Evolutionary conservation across 1,284 basidiomycete species (phyloP), one percentile per base, ranked within the genome.

Genomic region (Coniferiporia sulphurascens): DNA sequence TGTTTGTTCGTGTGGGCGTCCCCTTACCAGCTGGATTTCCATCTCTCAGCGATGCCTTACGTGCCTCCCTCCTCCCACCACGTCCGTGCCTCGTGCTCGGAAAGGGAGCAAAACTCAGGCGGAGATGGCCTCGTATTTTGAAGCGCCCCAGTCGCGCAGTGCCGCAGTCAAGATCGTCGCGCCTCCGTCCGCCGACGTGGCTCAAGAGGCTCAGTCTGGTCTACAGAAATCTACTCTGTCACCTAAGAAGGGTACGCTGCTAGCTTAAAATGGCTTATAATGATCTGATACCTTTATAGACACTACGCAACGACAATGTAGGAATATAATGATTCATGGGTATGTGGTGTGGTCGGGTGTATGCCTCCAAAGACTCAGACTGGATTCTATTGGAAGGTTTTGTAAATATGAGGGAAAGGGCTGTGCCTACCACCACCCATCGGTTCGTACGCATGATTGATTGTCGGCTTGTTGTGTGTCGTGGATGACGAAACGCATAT

Each of bases 241-340:
- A 32, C 66, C 67, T 13, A 82, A 72, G 73, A 75, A 74, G 68
- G 80, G 81, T 80, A 63, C 56, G 38, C 15, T 41, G 38, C 1
- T 15, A 41, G 15, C 15, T 41, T 41, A 41, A 41, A 8, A 4
- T 41, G 2, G 38, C 7, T 41, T 10, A 41, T 41, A 15, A 41
- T 12, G 38, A 35, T 44, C 49, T 50, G 38, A 50, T 48, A 56
- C 15, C 38, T 41, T 10, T 67, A 87, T 67, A 87, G 87, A 89
- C 72, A 77, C 81, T 56, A 78, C 83, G 32, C 87, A 89, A 70
- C 82, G 88, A 52, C 86, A 93, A 69, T 95, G 92, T 74, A 84
- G 88, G 70, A 94, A 94, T 77, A 85, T 93, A 58, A 76, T 90
- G 71, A 93, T 95, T 65, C 89, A 93, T 69, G 92, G 92, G 91